Percentiles rank a stretch among this genome's conserved stretches.
Evolutionary conservation across 768 basidiomycete species (phyloP).

Genomic region (Boletellus ananas): DNA sequence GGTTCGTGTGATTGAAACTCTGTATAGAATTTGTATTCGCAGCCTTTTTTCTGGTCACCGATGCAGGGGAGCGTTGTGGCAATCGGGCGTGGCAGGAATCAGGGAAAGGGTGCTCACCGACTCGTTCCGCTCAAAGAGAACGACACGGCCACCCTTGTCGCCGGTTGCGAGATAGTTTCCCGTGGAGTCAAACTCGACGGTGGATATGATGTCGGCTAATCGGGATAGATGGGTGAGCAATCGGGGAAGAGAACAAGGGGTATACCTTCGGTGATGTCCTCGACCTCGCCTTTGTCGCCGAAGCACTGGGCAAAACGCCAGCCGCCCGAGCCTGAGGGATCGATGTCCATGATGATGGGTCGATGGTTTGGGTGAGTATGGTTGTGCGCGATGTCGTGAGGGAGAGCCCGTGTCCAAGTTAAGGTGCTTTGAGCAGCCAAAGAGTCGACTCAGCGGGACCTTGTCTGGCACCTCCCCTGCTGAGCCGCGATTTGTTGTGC

Average conservation of each 20-base stretch:
- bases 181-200: constrained; percentile 99
- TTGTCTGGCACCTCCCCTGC: constrained; percentile 17
- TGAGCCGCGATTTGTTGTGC: constrained; percentile 27
- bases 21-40: constrained; percentile 99
- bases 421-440: constrained; percentile 8
- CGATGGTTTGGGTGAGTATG: not conserved
- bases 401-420: constrained; percentile 8
- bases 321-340: constrained; percentile 77
- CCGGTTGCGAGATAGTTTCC: constrained; percentile 99
- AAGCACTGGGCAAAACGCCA: constrained; percentile 99
- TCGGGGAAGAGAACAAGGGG: constrained; percentile 10
- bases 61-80: constrained; percentile 14
- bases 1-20: constrained; percentile 99
- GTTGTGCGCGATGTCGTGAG: constrained; percentile 10
- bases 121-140: constrained; percentile 98
- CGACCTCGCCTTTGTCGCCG: constrained; percentile 99
- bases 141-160: constrained; percentile 98
- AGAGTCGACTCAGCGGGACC: constrained; percentile 17
- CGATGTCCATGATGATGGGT: constrained; percentile 65
- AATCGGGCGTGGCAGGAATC: constrained; percentile 26
- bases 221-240: constrained; percentile 9
- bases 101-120: constrained; percentile 52
- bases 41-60: constrained; percentile 86
- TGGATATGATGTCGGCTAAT: constrained; percentile 99
- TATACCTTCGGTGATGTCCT: constrained; percentile 97